Conservation (phyloP, 2,329 filamentous ascomycete genomes). For the Thielaviopsis musarum region DNA sequence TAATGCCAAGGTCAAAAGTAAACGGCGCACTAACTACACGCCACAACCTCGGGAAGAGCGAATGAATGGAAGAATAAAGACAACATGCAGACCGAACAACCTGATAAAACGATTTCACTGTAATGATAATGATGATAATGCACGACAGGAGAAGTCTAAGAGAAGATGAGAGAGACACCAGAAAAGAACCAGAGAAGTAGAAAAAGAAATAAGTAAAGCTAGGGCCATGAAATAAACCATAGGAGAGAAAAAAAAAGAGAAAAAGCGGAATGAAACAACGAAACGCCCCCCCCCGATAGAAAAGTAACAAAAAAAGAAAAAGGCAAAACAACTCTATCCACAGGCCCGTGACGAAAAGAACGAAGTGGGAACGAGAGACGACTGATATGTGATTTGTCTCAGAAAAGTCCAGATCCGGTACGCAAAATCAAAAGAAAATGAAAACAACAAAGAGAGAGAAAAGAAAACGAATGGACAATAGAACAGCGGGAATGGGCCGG, state of each 20-base stretch:
- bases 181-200: neutral
- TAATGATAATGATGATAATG: neutral
- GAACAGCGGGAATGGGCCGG: slow-evolving; percentile 1
- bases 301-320: neutral
- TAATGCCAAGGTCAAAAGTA: neutral
- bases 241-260: neutral
- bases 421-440: neutral
- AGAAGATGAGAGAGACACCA: neutral
- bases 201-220: neutral
- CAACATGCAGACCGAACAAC: neutral
- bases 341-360: neutral
- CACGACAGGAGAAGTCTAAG: neutral
- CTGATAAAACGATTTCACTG: neutral
- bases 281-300: neutral
- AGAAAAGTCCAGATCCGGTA: neutral
- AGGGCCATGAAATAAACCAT: neutral
- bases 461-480: neutral
- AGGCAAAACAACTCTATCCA: neutral
- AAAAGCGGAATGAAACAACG: neutral
- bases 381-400: neutral
- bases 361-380: neutral
- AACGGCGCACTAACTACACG: neutral
- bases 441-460: neutral
- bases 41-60: neutral
- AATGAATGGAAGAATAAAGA: neutral